These are phyloP conservation scores for Dothistroma pini DNA, from an alignment of 2,329 filamentous ascomycete species.

Conservation along the genomic window DNA sequence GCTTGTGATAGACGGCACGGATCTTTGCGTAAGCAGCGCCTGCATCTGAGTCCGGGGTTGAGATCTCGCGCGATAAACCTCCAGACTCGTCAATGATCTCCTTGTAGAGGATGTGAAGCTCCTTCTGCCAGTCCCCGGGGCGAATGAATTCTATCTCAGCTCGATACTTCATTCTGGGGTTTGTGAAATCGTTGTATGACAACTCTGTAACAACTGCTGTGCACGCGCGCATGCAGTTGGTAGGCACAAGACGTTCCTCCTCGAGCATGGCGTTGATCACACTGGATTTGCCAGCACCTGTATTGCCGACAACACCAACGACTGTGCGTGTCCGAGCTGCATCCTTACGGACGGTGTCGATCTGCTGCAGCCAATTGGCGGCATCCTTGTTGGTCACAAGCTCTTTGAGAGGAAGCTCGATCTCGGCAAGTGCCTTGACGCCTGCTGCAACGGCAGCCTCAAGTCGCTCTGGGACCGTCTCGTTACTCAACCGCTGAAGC, in stretches of 20 bases:
- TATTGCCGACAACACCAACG: conserved; percentile 58
- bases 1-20: conserved; percentile 46
- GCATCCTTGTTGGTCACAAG: conserved; percentile 32
- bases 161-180: conserved; percentile 43
- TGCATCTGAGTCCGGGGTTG: conserved; percentile 46
- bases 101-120: conserved; percentile 48
- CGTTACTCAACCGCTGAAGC: conserved; percentile 35
- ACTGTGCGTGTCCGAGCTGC: conserved; percentile 44
- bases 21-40: conserved; percentile 52
- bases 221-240: conserved; percentile 59
- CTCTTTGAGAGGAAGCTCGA: conserved; percentile 34
- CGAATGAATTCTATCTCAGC: conserved; percentile 59
- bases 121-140: conserved; percentile 50
- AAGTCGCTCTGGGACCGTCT: conserved; percentile 34
- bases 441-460: conserved; percentile 41
- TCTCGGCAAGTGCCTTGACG: conserved; percentile 34
- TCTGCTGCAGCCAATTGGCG: conserved; percentile 40
- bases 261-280: conserved; percentile 62
- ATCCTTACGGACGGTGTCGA: conserved; percentile 42
- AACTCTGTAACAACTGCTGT: conserved; percentile 61
- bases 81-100: conserved; percentile 48
- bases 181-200: conserved; percentile 49
- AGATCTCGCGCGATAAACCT: conserved; percentile 36
- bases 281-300: conserved; percentile 60
- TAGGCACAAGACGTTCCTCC: conserved; percentile 55